Base-by-base conservation (phyloP, 164 flowering plant genomes). In the Santalum album region DNA sequence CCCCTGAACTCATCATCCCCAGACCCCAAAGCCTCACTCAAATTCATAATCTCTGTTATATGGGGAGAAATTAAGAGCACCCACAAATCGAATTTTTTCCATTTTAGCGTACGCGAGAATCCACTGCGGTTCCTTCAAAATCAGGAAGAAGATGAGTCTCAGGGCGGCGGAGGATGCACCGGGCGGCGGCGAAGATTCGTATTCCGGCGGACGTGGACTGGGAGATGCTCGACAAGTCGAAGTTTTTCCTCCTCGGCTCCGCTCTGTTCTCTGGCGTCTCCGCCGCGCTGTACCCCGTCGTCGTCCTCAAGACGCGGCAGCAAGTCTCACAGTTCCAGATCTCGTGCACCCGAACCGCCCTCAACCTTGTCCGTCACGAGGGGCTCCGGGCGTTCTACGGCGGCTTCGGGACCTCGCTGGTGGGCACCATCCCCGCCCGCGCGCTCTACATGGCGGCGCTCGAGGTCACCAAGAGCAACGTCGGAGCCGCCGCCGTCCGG, bases 221-320 rank as follows among this genome's bases (percentile, higher is more conserved):
- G 79, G 46, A 72, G 45, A 75, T 69, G 76, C 72, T 75, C 15
- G 76, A 75, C 36, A 75, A 75, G 46, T 72, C 76, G 9, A 72
- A 69, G 68, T 75, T 75, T 36, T 75, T 75, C 67, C 27, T 75
- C 58, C 74, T 72, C 24, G 79, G 79, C 1, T 73, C 79, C 0
- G 79, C 76, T 0, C 53, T 75, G 19, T 75, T 75, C 39, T 75
- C 79, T 0, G 79, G 81, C 2, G 76, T 74, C 0, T 79, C 81
- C 0, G 76, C 74, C 0, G 25, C 77, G 1, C 72, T 85, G 2
- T 85, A 85, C 58, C 92, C 92, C 0, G 75, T 65, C 1, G 83
- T 82, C 7, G 77, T 85, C 19, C 47, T 85, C 32, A 85, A 83
- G 49, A 85, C 92, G 1, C 40, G 88, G 62, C 88, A 78, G 62